phyloP scores from a whole-genome alignment of 176 grass and related monocot species.

The Pontederia paniculata region DNA sequence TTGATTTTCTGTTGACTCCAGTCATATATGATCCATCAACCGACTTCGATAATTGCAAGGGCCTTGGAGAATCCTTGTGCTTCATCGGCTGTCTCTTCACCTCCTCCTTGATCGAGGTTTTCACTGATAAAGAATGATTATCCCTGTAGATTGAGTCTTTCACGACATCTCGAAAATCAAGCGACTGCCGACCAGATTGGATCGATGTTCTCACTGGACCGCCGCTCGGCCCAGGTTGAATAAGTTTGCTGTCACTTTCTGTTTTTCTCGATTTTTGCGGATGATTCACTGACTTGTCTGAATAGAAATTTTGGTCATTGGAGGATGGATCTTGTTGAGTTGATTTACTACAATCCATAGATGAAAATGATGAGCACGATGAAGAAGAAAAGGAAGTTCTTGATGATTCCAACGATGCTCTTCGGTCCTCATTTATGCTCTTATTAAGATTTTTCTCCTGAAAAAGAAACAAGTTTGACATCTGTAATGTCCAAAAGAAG shows the following conservation, averaged over 20 bases:
- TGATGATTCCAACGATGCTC: slow-evolving; percentile 39
- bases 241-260: slow-evolving; percentile 10
- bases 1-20: slow-evolving; percentile 30
- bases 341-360: slow-evolving; percentile 69
- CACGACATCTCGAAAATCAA: slow-evolving; percentile 60
- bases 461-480: slow-evolving; percentile 17
- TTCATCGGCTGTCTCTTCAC: slow-evolving; percentile 27
- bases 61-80: slow-evolving; percentile 23
- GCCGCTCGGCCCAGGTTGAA: not conserved
- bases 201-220: not conserved
- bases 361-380: slow-evolving; percentile 64
- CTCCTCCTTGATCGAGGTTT: slow-evolving; percentile 41
- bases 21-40: slow-evolving; percentile 22
- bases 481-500: slow-evolving; percentile 11
- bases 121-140: slow-evolving; percentile 34
- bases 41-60: slow-evolving; percentile 18
- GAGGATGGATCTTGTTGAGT: slow-evolving; percentile 54
- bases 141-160: slow-evolving; percentile 85
- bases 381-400: slow-evolving; percentile 63
- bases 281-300: slow-evolving; percentile 53
- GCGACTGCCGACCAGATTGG: slow-evolving; percentile 26
- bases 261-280: slow-evolving; percentile 50
- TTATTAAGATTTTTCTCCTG: slow-evolving; percentile 73
- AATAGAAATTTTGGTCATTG: slow-evolving; percentile 51
- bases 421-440: slow-evolving; percentile 55